phyloP scores from a whole-genome alignment of 1,139 yeast species.

The Blastobotrys illinoisensis region DNA sequence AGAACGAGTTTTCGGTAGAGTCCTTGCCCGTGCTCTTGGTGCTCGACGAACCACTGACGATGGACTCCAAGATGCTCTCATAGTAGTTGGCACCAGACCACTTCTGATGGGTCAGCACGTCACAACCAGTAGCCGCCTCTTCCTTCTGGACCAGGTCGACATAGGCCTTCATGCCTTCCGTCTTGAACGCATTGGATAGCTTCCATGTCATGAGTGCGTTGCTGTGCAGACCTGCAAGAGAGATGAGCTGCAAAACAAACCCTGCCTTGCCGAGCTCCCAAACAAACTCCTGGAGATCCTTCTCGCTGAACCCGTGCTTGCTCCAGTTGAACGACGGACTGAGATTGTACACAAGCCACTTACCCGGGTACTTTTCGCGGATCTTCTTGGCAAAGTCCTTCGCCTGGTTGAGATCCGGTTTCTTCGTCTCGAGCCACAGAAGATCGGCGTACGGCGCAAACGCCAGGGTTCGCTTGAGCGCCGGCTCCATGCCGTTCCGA shows the following conservation, averaged over 20 bases:
- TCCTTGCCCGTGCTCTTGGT: conserved; percentile 45
- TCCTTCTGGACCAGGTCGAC: conserved; percentile 46
- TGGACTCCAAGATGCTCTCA: conserved; percentile 42
- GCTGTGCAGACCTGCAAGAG: conserved; percentile 51
- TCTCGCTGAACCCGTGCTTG: conserved; percentile 47
- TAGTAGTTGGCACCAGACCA: conserved; percentile 56
- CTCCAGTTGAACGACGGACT: conserved; percentile 58
- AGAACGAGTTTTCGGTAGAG: conserved; percentile 40
- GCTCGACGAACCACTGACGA: conserved; percentile 43
- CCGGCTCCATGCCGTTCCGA: conserved; percentile 47
- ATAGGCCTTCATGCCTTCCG: conserved; percentile 52
- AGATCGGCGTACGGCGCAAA: conserved; percentile 55
- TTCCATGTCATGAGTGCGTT: conserved; percentile 49
- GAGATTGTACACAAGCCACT: conserved; percentile 52
- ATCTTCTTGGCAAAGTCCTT: conserved; percentile 43
- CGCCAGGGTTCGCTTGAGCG: conserved; percentile 46
- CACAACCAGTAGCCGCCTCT: conserved; percentile 44
- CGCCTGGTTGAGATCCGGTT: conserved; percentile 50
- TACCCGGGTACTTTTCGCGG: conserved; percentile 45
- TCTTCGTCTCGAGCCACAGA: conserved; percentile 55
- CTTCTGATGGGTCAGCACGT: conserved; percentile 51
- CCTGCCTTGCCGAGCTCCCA: conserved; percentile 53
- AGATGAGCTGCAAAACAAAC: conserved; percentile 48
- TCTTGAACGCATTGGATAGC: conserved; percentile 42
- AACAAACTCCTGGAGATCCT: conserved; percentile 44